Percentiles rank a stretch among this genome's conserved stretches.
Evolutionary conservation across 139 green algal genomes (phyloP).

Genomic region (Chlamydomonas schloesseri): DNA sequence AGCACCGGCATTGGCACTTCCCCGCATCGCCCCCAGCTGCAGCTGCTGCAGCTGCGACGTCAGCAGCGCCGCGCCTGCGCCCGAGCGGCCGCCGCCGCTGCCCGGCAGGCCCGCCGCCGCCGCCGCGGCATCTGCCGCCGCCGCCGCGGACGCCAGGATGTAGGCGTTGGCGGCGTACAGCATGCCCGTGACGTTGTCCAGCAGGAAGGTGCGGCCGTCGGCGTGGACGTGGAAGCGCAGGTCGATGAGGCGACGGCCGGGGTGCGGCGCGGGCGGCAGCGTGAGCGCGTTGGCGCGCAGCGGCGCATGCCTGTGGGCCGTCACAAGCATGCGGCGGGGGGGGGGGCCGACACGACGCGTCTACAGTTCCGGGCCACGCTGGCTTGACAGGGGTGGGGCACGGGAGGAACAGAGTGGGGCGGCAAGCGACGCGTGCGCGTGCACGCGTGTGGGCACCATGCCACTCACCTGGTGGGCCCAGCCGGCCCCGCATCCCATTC

Average conservation of each 20-base stretch:
- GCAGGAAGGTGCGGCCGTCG: constrained; percentile 31
- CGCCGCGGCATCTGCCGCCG: background rate
- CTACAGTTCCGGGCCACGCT: no score
- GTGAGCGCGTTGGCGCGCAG: constrained; percentile 4
- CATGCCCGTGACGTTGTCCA: constrained; percentile 28
- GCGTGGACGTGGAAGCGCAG: constrained; percentile 15
- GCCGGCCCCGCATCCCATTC: background rate
- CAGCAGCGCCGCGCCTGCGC: background rate
- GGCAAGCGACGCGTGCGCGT: no score
- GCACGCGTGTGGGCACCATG: background rate
- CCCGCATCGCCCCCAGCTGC: background rate
- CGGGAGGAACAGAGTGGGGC: no score
- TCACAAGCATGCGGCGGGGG: background rate
- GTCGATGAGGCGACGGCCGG: constrained; percentile 24
- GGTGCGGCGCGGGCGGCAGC: constrained; percentile 21
- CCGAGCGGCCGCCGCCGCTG: no score
- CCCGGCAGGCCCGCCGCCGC: background rate
- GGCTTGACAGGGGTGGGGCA: no score
- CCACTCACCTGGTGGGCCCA: background rate
- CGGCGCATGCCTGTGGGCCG: background rate
- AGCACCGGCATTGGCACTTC: no score
- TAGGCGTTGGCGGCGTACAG: constrained; percentile 31
- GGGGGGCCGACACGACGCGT: no score
- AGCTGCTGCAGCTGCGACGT: background rate
- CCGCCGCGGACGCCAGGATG: constrained; percentile 18